Evolutionary conservation across 352 stramenopile genomes (phyloP), one percentile per base, ranked within the genome.

Genomic region (Blastocystis sp.): DNA sequence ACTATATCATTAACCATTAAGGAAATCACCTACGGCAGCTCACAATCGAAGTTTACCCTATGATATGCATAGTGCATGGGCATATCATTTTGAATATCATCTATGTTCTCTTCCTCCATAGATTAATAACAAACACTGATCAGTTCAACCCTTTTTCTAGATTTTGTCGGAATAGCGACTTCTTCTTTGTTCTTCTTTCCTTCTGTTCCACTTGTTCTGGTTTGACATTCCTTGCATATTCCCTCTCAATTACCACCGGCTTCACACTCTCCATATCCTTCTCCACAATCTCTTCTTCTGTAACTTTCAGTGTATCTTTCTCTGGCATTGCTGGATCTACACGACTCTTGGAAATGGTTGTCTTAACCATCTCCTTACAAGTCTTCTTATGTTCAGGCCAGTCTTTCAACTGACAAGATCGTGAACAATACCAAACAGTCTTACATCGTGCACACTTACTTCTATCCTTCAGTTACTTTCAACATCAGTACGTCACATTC

Each of bases 361-460:
- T 84, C 27, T 79, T 27, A n/a, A 79, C 78, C 66, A 78, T 54
- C n/a, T 76, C 37, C 11, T 30, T 58, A 56, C 78, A 89, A 9
- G 37, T n/a, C 24, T 79, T 54, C 48, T 89, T 89, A 53, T 89
- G 78, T 27, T 73, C 69, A 30, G 60, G n/a, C 78, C 78, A 89
- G 30, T 89, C 35, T 35, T 89, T 89, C 48, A 89, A 27, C 66
- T 89, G 78, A 40, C 78, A 89, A 17, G 24, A 58, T 11, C 78
- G 57, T 53, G 60, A 76, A 44, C 78, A 89, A 56, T 89, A 89
- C 60, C 66, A 89, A 22, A 53, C 59, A 3, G 53, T 15, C 37
- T 89, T 89, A 56, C 78, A 89, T n/a, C 56, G 78, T 11, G 37
- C 56, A 37, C 78, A 89, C 30, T 89, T 76, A 22, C 66, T 79